phyloP scores from a whole-genome alignment of 768 basidiomycete species.

The Calocybe indica region DNA sequence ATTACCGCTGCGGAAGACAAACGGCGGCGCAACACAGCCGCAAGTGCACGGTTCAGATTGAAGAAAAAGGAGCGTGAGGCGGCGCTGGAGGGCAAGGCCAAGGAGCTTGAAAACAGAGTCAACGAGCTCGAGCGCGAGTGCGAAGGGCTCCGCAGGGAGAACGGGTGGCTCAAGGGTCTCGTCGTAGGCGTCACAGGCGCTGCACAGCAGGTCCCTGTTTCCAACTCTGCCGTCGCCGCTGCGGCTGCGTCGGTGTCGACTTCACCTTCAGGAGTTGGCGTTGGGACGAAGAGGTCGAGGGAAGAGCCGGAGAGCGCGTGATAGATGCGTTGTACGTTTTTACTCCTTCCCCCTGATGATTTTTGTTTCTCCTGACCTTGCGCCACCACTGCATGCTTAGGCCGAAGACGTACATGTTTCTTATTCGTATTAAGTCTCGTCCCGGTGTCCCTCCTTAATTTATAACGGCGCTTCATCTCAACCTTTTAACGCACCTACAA shows the following conservation, averaged over 20 bases:
- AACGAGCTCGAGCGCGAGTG: constrained; percentile 86
- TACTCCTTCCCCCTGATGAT: too few relatives aligned
- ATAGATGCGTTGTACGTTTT: background rate
- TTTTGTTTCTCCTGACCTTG: too few relatives aligned
- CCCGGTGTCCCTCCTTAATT: too few relatives aligned
- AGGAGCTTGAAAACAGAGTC: constrained; percentile 78
- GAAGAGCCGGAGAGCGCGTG: constrained; percentile 10
- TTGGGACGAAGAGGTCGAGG: constrained; percentile 14
- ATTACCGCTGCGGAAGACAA: constrained; percentile 69
- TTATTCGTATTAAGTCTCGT: too few relatives aligned
- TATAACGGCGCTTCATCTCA: too few relatives aligned
- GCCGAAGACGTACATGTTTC: too few relatives aligned
- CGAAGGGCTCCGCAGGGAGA: constrained; percentile 82
- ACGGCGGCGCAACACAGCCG: constrained; percentile 88
- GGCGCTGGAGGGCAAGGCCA: constrained; percentile 78
- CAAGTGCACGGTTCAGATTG: constrained; percentile 86
- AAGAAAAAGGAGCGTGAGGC: constrained; percentile 97
- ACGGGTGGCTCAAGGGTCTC: constrained; percentile 87
- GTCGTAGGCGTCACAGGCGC: constrained; percentile 85
- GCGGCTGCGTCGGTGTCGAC: constrained; percentile 5
- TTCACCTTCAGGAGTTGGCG: constrained; percentile 16
- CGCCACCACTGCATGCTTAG: too few relatives aligned
- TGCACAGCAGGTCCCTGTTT: constrained; percentile 22
- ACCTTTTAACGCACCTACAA: too few relatives aligned
- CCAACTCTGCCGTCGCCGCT: too few relatives aligned